phyloP scores from a whole-genome alignment of 2,329 filamentous ascomycete genomes.

The Coniella vitis region DNA sequence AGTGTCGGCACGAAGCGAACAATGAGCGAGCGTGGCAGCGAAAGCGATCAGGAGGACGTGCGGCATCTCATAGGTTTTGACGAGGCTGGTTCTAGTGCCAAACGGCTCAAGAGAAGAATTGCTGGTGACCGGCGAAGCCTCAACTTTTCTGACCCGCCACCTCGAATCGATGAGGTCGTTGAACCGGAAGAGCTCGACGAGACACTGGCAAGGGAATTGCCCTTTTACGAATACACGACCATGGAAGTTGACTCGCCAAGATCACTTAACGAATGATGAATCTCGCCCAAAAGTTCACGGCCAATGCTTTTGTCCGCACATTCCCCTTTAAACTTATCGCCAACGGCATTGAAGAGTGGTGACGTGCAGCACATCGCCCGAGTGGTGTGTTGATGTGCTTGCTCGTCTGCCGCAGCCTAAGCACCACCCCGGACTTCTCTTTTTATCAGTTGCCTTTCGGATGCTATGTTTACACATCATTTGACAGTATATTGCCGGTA shows the following conservation, averaged over 20 bases:
- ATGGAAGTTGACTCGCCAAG: slow-evolving; percentile 44
- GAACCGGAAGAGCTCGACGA: slow-evolving; percentile 37
- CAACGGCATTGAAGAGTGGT: no score
- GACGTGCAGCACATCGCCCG: no score
- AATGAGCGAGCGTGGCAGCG: slow-evolving; percentile 45
- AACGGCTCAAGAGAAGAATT: slow-evolving; percentile 39
- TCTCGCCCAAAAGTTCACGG: background rate
- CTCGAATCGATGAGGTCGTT: slow-evolving; percentile 47
- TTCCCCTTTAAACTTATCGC: no score
- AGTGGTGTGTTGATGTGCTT: no score
- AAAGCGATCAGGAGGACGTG: slow-evolving; percentile 37
- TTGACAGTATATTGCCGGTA: no score
- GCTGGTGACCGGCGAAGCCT: slow-evolving; percentile 38
- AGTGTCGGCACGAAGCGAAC: slow-evolving; percentile 47
- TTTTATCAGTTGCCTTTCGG: no score
- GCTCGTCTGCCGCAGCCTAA: no score
- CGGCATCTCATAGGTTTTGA: slow-evolving; percentile 31
- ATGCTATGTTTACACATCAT: no score
- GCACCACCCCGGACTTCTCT: no score
- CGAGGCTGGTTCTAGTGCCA: slow-evolving; percentile 41
- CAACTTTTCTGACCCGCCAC: slow-evolving; percentile 43
- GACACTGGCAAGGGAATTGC: slow-evolving; percentile 40
- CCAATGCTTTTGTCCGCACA: no score
- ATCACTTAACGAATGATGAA: background rate
- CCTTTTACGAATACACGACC: slow-evolving; percentile 45